Evolutionary conservation across 2,329 filamentous ascomycete genomes (phyloP), one percentile per base, ranked within the genome.

Genomic region (Aureobasidium pullulans): DNA sequence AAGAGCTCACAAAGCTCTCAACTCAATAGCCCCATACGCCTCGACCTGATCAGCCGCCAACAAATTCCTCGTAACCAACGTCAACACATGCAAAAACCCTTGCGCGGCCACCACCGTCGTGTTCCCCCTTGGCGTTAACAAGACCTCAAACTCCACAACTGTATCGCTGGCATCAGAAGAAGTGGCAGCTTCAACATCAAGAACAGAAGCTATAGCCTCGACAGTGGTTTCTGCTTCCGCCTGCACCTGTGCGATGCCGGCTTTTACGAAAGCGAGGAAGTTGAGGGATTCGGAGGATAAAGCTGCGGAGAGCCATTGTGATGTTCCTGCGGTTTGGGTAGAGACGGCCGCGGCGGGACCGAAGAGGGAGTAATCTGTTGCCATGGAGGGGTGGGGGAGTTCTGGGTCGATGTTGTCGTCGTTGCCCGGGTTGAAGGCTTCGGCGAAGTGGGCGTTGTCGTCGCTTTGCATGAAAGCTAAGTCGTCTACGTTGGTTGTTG

Each of bases 81-180:
- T 79, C 13, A 95, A 79, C 2, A 89, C 79, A 69, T 94, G 88
- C 73, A 88, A 83, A 68, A 90, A 87, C 0, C 85, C 89, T 70
- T 91, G 88, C 2, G 88, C 85, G 8, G 87, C 88, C 11, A 90
- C 84, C 32, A 82, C 75, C 37, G 77, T 79, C 43, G 70, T 76
- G 32, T 81, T 83, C 43, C 77, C 72, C 9, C 68, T 68, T 0
- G 84, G 80, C n/a, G 82, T 78, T 46, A 94, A 82, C 9, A 96
- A 73, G 50, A 84, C 76, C 47, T 86, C 83, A 67, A 96, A 95
- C 0, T 79, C 75, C 43, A 94, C 76, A 72, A 64, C 62, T 9
- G 62, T 67, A 15, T 69, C 68, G 11, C 68, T 66, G 23, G 73
- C 71, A n/a, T 72, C 69, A 13, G 61, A 62, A 3, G 52, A 42